Percentiles rank a stretch among this genome's conserved stretches.
Evolutionary conservation across 108 stramenopile species (phyloP).

Genomic region (Stephanodiscus triporus): DNA sequence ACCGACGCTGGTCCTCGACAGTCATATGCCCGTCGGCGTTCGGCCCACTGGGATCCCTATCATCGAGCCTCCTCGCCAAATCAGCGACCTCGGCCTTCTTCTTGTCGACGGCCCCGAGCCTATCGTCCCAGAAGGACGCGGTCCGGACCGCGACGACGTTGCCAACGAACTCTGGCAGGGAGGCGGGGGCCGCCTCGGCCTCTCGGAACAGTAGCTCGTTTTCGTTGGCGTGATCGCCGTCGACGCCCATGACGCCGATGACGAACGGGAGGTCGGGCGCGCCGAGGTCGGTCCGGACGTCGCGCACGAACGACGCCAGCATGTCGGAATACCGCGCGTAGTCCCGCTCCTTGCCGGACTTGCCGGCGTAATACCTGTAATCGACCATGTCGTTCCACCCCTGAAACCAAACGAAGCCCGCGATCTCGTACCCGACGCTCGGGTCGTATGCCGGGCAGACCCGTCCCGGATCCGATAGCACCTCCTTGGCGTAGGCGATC

Average conservation of each 20-base stretch:
- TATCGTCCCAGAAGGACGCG: too few species aligned
- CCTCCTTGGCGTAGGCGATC: conserved; percentile 23
- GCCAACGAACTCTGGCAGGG: too few species aligned
- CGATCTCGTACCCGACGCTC: conserved; percentile 22
- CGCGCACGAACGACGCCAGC: conserved; percentile 49
- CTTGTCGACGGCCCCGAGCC: too few species aligned
- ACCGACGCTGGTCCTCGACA: too few species aligned
- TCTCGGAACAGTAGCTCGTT: too few species aligned
- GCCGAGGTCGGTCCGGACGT: conserved; percentile 41
- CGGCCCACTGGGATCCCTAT: too few species aligned
- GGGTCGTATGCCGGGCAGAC: conserved; percentile 17
- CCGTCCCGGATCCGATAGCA: conserved; percentile 10
- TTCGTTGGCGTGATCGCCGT: conserved; percentile 16
- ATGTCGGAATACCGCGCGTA: conserved; percentile 39
- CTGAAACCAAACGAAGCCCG: conserved; percentile 58
- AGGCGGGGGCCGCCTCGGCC: too few species aligned
- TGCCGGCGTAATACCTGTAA: background rate
- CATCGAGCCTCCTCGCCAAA: too few species aligned
- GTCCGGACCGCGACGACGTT: too few species aligned
- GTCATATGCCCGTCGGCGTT: too few species aligned
- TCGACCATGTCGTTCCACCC: conserved; percentile 53
- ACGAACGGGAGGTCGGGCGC: conserved; percentile 27
- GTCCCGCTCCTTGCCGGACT: conserved; percentile 13
- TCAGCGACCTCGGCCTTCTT: too few species aligned
- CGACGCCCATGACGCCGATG: conserved; percentile 49